A percentile compares a stretch with the other conserved stretches of the same genome.
Conservation (phyloP, 768 basidiomycete species). For the Pulveroboletus sp. region DNA sequence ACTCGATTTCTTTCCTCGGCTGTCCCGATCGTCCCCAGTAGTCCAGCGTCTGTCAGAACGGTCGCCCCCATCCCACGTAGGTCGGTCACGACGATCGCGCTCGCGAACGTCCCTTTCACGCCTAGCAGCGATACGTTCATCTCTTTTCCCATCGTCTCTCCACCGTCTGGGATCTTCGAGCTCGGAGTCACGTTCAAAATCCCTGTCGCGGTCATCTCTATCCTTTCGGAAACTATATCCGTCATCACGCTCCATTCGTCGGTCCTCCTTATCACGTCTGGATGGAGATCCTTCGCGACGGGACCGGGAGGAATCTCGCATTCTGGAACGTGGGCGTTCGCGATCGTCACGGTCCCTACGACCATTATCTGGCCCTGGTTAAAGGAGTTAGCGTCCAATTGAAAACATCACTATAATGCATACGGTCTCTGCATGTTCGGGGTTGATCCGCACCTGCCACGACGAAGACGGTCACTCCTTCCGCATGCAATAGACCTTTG, state of each 20-base stretch:
- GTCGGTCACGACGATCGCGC: conserved; percentile 41
- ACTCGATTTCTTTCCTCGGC: conserved; percentile 51
- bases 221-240: conserved; percentile 23
- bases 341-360: conserved; percentile 59
- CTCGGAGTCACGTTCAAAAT: conserved; percentile 47
- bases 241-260: conserved; percentile 34
- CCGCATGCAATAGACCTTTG: background rate
- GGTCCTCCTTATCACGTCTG: conserved; percentile 43
- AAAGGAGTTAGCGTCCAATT: conserved; percentile 4
- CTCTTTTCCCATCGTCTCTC: conserved; percentile 79
- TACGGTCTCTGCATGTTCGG: conserved; percentile 58
- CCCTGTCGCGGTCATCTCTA: conserved; percentile 37
- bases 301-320: conserved; percentile 56
- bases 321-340: conserved; percentile 60
- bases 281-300: conserved; percentile 55
- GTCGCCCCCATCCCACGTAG: conserved; percentile 47
- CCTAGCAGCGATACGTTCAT: conserved; percentile 64
- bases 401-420: conserved; percentile 18
- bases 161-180: conserved; percentile 68
- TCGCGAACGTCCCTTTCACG: conserved; percentile 47
- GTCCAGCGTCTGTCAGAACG: conserved; percentile 50
- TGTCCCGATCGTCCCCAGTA: conserved; percentile 63
- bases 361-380: conserved; percentile 46
- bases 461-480: conserved; percentile 1
- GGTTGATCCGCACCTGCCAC: conserved; percentile 42